Evolutionary conservation across 2,329 filamentous ascomycete species (phyloP), one percentile per base, ranked within the genome.

Genomic region (Grosmannia serpens): DNA sequence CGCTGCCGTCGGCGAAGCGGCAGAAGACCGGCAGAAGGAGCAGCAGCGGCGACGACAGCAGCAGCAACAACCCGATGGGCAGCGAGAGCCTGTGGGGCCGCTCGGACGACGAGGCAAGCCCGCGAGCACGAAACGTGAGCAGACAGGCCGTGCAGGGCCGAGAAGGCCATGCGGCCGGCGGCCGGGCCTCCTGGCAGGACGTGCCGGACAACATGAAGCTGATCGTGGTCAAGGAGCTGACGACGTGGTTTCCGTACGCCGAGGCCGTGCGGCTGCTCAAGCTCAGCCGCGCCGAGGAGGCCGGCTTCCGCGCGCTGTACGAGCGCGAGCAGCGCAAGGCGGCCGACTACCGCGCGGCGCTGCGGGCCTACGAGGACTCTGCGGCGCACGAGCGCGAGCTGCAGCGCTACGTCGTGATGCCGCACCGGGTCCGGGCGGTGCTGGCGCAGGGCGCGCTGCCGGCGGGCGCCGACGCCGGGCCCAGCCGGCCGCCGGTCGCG

Each of bases 181-280:
- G 54, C 22, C 27, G 17, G 6, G n/a, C 24, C 9, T 49, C 31
- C 8, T 62, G 57, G 60, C 53, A 59, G 17, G 35, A 46, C 24
- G 51, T 64, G 17, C 58, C 63, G 0, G 55, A 58, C 35, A 58
- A 52, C 27, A 60, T 64, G 56, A 61, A 62, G 55, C 61, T 64
- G 10, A 55, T 59, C n/a, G 41, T 64, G 15, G 55, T 64, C 56
- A 59, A 60, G 26, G 58, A 62, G 53, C 27, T 64, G 44, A 59
- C 59, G 1, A 11, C 41, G 2, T 57, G 57, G 53, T 56, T 57
- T 41, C 6, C 54, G 24, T 60, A 58, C 29, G 15, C 11, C 6
- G 22, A 33, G n/a, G 54, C 57, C 17, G 26, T 57, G 7, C 8
- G 1, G 6, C 20, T 58, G 4, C 57, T 64, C 17, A n/a, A 46